Evolutionary conservation across 2,329 filamentous ascomycete species (phyloP), one percentile per base, ranked within the genome.

Genomic region (Curvularia sp.): DNA sequence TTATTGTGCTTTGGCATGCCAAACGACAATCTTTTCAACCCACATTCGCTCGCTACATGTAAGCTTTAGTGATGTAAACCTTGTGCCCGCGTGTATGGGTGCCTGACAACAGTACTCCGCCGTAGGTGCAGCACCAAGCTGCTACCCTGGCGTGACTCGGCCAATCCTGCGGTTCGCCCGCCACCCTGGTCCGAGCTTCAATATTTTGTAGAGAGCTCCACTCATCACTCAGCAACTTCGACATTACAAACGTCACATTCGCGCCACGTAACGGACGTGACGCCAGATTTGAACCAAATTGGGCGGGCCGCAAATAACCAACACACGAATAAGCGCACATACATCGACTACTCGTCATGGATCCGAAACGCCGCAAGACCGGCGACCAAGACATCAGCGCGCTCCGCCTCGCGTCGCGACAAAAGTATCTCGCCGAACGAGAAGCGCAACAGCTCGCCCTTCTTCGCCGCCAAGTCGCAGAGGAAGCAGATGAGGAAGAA

Each of bases 361-460:
- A 74, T 51, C 53, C 71, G 4, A 74, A 75, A 51, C 69, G 70
- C 42, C 67, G 70, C 38, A 69, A 64, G 56, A 67, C 64, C 10
- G 61, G 65, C 63, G 61, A 67, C 21, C 67, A 67, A 34, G 67
- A 74, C 48, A 55, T 97, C 74, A 87, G 89, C 2, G 93, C 96
- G 60, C 78, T 97, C 18, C 86, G 95, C 41, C 83, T 95, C 71
- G 86, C 92, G 30, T 96, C 93, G 3, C 87, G 95, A 60, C 93
- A 97, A 73, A 89, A 95, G 65, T 99, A 99, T 73, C 83, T 99
- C 28, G 92, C 93, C 77, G 98, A 99, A 81, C 86, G 95, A 63
- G 93, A 97, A 74, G 83, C 89, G 0, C 92, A 98, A 76, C 87
- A 92, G 59, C 79, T 99, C 15, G 91, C 91, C 0, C 80, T 99